Evolutionary conservation across 2,329 filamentous ascomycete genomes (phyloP).

Genomic region (Aspergillus brunneoviolaceus): DNA sequence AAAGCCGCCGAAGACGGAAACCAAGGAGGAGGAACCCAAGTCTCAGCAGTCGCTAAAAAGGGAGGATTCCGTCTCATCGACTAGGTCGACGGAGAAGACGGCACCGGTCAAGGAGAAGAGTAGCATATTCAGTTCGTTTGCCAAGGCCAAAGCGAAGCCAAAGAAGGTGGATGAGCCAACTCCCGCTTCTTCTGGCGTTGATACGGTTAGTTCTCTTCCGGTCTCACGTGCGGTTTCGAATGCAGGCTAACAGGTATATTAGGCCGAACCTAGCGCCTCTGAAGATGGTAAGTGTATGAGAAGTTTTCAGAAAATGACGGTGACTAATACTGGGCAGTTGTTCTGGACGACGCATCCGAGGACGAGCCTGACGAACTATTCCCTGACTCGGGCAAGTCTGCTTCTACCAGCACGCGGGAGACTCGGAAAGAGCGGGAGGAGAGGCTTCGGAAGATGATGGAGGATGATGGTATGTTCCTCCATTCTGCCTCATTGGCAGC

Average conservation of each 20-base stretch:
- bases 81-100: conserved; percentile 39
- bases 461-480: conserved; percentile 52
- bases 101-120: conserved; percentile 58
- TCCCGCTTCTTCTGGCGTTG: conserved; percentile 30
- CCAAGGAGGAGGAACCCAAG: conserved; percentile 22
- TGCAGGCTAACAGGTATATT: conserved; percentile 14
- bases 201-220: conserved; percentile 37
- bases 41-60: conserved; percentile 20
- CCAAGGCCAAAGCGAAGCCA: conserved; percentile 64
- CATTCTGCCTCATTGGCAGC: conserved; percentile 30
- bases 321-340: conserved; percentile 38
- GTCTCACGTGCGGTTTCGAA: not conserved
- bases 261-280: conserved; percentile 38
- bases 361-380: conserved; percentile 57
- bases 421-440: conserved; percentile 64
- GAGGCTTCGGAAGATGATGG: conserved; percentile 72
- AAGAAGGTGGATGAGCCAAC: conserved; percentile 46
- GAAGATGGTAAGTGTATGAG: conserved; percentile 50
- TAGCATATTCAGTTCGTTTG: conserved; percentile 76
- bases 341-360: conserved; percentile 57
- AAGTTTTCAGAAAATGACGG: not conserved
- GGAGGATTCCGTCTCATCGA: conserved; percentile 31
- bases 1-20: conserved; percentile 23
- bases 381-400: conserved; percentile 37
- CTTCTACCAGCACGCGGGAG: conserved; percentile 43